Conservation (phyloP, 805 yeast species). For the Lipomyces lipofer region DNA sequence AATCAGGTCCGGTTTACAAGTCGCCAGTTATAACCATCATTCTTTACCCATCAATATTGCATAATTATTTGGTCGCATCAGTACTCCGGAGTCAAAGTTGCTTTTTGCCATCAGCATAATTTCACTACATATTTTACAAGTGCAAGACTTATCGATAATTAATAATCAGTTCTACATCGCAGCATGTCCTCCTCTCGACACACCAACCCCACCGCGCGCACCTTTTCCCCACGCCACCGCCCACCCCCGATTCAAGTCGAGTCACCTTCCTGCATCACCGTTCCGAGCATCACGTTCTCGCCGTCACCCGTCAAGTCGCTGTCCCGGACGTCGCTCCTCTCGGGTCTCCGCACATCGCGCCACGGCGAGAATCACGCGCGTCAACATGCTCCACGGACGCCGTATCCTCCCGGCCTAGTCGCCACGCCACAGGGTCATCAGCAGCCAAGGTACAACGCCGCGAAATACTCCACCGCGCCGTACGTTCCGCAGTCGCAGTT, state of each 20-base stretch:
- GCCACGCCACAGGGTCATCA: background rate
- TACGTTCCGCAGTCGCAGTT: conserved; percentile 1
- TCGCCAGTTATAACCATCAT: background rate
- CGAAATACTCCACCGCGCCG: background rate
- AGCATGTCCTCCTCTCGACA: conserved; percentile 5
- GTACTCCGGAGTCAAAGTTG: no score
- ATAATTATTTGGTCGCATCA: no score
- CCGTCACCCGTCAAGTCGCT: background rate
- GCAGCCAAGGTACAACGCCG: background rate
- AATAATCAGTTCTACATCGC: background rate
- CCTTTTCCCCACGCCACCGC: conserved; percentile 24
- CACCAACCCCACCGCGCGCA: conserved; percentile 18
- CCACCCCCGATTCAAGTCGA: conserved; percentile 19
- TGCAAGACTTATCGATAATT: background rate
- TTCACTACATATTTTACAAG: background rate
- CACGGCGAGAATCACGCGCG: background rate
- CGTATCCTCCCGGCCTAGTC: conserved; percentile 9
- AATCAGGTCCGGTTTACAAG: background rate
- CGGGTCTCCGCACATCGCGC: conserved; percentile 12
- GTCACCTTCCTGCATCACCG: background rate
- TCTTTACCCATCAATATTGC: background rate
- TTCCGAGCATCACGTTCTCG: background rate
- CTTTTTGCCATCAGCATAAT: background rate
- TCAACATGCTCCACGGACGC: conserved; percentile 2
- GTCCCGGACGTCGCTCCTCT: conserved; percentile 12